Evolutionary conservation across 2,329 filamentous ascomycete species (phyloP).

Genomic region (Penicillium sp.): DNA sequence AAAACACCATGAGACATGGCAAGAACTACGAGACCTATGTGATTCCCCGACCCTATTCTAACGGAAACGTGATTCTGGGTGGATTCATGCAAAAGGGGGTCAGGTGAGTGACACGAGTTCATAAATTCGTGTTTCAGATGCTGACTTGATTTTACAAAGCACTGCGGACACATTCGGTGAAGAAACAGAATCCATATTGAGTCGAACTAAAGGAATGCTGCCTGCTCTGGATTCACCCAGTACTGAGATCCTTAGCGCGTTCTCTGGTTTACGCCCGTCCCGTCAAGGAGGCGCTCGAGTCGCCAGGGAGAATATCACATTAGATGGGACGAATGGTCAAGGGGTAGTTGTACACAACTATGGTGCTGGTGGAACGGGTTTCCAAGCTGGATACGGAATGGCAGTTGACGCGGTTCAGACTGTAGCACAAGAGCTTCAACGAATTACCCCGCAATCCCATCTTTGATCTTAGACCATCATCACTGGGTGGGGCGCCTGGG

Average conservation of each 20-base stretch:
- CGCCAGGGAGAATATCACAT: conserved; percentile 6
- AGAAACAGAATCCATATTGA: conserved; percentile 43
- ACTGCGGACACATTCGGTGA: conserved; percentile 35
- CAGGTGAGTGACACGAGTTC: conserved; percentile 12
- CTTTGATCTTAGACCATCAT: neutral
- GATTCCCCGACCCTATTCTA: conserved; percentile 41
- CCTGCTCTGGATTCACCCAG: conserved; percentile 27
- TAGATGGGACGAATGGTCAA: neutral
- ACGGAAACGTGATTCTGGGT: conserved; percentile 41
- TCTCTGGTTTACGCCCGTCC: conserved; percentile 21
- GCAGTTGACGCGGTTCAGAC: conserved; percentile 14
- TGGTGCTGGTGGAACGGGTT: conserved; percentile 50
- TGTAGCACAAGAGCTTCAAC: neutral
- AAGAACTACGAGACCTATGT: conserved; percentile 46
- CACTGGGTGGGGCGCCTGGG: too few relatives aligned
- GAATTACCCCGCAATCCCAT: neutral
- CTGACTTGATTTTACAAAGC: conserved; percentile 20
- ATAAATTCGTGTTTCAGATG: neutral
- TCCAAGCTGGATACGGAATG: conserved; percentile 39
- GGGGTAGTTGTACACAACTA: conserved; percentile 30
- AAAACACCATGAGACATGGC: conserved; percentile 45
- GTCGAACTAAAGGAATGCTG: conserved; percentile 36
- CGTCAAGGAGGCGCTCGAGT: conserved; percentile 20
- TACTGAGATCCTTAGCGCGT: conserved; percentile 39
- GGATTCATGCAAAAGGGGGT: conserved; percentile 35